Evolutionary conservation across 495 filamentous ascomycete species (phyloP), one percentile per base, ranked within the genome.

Genomic region (Neurospora tetraspora): DNA sequence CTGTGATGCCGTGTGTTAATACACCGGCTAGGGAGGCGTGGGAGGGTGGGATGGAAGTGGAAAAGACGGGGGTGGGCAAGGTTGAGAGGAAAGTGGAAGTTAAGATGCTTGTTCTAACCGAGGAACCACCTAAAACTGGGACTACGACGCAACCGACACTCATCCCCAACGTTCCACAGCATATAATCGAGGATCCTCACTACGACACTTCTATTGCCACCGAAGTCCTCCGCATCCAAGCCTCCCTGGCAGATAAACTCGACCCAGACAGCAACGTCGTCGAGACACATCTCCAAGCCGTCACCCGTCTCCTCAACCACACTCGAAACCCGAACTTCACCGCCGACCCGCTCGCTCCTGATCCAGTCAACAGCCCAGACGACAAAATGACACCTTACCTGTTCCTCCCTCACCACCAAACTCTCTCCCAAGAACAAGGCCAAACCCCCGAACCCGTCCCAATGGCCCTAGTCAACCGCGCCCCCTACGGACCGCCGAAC

Each of bases 401-500:
- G 7, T 65, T 34, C 1, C 27, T 65, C 8, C 53, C 53, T 9
- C 53, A 36, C 7, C 53, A 65, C 53, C 27, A 65, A 65, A 9
- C 53, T 59, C 80, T 88, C 0, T 81, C 23, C 2, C 45, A 53
- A 53, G 45, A 4, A 53, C n/a, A 53, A 53, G 5, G 86, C 45
- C 82, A 85, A 4, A 77, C 80, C 0, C 87, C 87, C 70, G 81
- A 86, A 14, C 85, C 88, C 4, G 85, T 92, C 47, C 89, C 92
- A 5, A 93, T 94, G 74, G 92, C 92, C 6, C 76, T 94, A 10
- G 90, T 93, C 7, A 90, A 87, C 78, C 88, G 91, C 27, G 82
- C 85, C 40, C 90, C 92, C 0, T 90, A 88, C 76, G 91, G 91
- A 27, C 76, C 84, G 7, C 88, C 88, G 12, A 89, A 88, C 73